Conservation (phyloP, 257 asterid genomes). For the Petunia secreta region DNA sequence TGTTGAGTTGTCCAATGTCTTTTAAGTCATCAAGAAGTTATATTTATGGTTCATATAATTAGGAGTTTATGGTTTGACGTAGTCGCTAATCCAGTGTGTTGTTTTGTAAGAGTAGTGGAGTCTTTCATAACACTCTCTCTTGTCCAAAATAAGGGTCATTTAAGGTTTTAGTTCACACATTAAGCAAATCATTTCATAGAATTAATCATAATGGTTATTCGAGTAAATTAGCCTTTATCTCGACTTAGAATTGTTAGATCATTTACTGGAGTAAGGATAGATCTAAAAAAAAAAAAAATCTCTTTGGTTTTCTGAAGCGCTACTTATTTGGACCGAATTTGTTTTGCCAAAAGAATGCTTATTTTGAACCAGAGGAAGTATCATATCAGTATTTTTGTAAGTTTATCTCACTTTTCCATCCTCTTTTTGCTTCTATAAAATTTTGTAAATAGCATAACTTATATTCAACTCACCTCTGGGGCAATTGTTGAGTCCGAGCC, state of each 20-base stretch:
- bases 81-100: not conserved
- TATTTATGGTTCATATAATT: not conserved
- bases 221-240: too few species aligned
- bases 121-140: not conserved
- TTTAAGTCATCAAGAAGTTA: not conserved
- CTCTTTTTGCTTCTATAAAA: not conserved
- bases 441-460: not conserved
- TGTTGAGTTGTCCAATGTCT: not conserved
- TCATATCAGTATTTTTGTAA: not conserved
- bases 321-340: too few species aligned
- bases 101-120: not conserved
- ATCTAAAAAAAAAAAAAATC: too few species aligned
- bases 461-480: conserved; percentile 34
- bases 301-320: too few species aligned
- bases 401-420: not conserved
- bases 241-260: too few species aligned
- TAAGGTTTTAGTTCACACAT: too few species aligned
- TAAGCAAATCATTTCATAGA: too few species aligned
- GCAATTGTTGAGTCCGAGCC: conserved; percentile 71
- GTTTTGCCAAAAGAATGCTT: too few species aligned
- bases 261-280: too few species aligned
- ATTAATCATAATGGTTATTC: too few species aligned
- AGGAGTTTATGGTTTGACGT: not conserved
- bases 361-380: not conserved
- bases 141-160: too few species aligned